These are phyloP conservation scores for Kluyveromyces marxianus DNA, from an alignment of 1,139 yeast species.

Conservation along the genomic window DNA sequence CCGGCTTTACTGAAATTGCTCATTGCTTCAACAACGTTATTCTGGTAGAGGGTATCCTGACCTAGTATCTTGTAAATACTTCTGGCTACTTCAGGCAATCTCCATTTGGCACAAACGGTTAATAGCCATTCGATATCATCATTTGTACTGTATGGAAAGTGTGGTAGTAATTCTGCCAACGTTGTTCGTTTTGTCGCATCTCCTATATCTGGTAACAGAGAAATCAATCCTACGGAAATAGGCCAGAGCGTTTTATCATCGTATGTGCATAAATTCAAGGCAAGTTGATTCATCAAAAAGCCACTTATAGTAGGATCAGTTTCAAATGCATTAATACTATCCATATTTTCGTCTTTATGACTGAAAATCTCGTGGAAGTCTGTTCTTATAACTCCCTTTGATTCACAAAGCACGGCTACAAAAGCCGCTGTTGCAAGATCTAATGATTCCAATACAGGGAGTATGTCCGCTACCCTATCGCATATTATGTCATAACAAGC, in stretches of 20 bases:
- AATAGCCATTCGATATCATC: slow-evolving; percentile 81
- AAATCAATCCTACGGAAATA: slow-evolving; percentile 54
- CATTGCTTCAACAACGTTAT: slow-evolving; percentile 50
- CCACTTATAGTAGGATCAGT: slow-evolving; percentile 46
- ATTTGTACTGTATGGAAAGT: slow-evolving; percentile 49
- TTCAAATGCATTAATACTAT: slow-evolving; percentile 29
- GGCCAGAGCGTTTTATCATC: slow-evolving; percentile 46
- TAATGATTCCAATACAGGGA: slow-evolving; percentile 53
- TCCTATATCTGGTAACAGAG: slow-evolving; percentile 33
- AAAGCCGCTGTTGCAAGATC: slow-evolving; percentile 66
- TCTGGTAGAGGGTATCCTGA: slow-evolving; percentile 28
- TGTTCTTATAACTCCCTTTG: slow-evolving; percentile 49
- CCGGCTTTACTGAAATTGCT: slow-evolving; percentile 61
- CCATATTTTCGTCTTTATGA: slow-evolving; percentile 8
- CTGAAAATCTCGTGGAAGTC: slow-evolving; percentile 28
- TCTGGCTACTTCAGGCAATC: slow-evolving; percentile 46
- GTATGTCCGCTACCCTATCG: slow-evolving; percentile 50
- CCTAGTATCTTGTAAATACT: slow-evolving; percentile 37
- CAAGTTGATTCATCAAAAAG: slow-evolving; percentile 53
- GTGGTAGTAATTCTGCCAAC: slow-evolving; percentile 56
- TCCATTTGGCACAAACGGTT: slow-evolving; percentile 45
- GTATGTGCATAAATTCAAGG: slow-evolving; percentile 35
- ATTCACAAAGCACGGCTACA: slow-evolving; percentile 55
- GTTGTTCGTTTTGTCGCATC: slow-evolving; percentile 31
- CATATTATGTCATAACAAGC: slow-evolving; percentile 54